These are phyloP conservation scores for Withania somnifera DNA, from an alignment of 305 asterid species.

Conservation along the genomic window DNA sequence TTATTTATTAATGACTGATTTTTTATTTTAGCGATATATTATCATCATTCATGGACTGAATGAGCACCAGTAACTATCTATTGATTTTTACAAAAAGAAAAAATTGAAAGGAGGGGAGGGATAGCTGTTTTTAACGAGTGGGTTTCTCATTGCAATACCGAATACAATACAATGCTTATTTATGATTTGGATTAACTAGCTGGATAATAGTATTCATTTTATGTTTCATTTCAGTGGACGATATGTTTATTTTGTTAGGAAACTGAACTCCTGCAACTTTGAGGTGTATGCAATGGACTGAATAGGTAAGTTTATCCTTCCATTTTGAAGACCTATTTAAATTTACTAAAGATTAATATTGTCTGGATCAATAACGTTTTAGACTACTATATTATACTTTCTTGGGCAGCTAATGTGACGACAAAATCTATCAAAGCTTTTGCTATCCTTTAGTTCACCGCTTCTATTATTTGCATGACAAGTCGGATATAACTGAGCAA, in stretches of 20 bases:
- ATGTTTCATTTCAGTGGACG: slow-evolving; percentile 59
- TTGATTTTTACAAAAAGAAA: background rate
- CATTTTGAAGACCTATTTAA: background rate
- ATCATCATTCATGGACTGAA: slow-evolving; percentile 91
- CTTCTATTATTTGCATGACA: no score
- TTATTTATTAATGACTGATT: background rate
- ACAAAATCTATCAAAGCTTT: no score
- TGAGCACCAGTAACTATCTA: slow-evolving; percentile 64
- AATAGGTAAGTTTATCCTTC: slow-evolving; percentile 44
- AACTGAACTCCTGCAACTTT: slow-evolving; percentile 53
- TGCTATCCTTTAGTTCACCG: no score
- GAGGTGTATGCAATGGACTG: slow-evolving; percentile 98
- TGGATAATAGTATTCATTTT: slow-evolving; percentile 4
- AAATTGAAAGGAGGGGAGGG: background rate
- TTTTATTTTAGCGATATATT: slow-evolving; percentile 52
- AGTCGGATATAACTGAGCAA: no score
- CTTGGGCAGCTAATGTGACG: no score
- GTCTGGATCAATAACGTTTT: no score
- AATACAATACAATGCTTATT: background rate
- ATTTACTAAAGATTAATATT: no score
- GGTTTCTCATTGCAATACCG: background rate
- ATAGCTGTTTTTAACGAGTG: background rate
- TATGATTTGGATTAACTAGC: background rate
- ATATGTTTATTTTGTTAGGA: slow-evolving; percentile 70
- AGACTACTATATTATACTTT: no score